Evolutionary conservation across 2,329 filamentous ascomycete species (phyloP).

Genomic region (Akanthomyces uredinophilus): DNA sequence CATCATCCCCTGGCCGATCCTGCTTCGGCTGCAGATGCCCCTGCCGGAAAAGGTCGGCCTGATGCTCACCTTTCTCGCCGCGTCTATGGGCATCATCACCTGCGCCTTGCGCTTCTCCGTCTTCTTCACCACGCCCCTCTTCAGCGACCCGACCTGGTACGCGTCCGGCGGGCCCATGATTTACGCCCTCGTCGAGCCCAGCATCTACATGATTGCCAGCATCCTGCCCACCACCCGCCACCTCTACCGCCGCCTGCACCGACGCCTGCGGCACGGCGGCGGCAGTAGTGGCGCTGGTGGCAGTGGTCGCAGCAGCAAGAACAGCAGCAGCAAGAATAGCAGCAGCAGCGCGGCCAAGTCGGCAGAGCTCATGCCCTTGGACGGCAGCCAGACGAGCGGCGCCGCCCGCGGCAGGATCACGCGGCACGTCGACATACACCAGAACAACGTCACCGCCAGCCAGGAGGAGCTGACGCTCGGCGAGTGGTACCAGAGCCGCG

Average conservation of each 20-base stretch:
- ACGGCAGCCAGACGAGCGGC: not conserved
- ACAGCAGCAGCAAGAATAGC: not conserved
- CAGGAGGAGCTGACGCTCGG: conserved; percentile 14
- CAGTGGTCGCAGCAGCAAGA: not conserved
- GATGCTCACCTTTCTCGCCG: conserved; percentile 15
- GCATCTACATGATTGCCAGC: conserved; percentile 17
- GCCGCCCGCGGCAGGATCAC: not conserved
- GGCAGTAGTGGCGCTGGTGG: not conserved
- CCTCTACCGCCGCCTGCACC: conserved; percentile 9
- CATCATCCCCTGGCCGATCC: conserved; percentile 16
- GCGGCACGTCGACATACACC: conserved; percentile 2
- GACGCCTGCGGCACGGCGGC: not conserved
- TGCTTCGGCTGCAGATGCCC: conserved; percentile 15
- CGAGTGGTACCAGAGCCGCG: conserved; percentile 9
- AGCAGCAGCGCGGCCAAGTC: not conserved
- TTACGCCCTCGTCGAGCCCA: conserved; percentile 17
- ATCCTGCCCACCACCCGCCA: conserved; percentile 15
- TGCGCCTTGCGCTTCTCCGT: conserved; percentile 16
- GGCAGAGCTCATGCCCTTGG: not conserved
- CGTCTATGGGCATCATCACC: conserved; percentile 15
- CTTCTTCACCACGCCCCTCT: conserved; percentile 16
- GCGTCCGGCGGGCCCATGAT: conserved; percentile 17
- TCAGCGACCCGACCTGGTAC: conserved; percentile 16
- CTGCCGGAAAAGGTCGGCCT: conserved; percentile 12
- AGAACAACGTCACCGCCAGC: not conserved